Evolutionary conservation across 805 yeast genomes (phyloP).

Genomic region (Saccharomycopsis guyanensis): DNA sequence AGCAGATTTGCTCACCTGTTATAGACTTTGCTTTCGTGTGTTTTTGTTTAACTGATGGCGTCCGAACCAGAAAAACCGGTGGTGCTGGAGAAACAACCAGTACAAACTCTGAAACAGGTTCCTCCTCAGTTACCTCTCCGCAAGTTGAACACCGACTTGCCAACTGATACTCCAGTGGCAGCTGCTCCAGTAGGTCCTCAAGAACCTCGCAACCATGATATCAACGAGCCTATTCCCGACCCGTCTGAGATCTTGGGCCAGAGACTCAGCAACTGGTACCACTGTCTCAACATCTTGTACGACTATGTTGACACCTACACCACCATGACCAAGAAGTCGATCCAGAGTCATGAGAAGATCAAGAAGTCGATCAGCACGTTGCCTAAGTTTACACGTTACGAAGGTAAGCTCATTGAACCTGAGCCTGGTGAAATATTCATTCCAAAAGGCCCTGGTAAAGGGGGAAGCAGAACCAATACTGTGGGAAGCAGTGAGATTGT

Average conservation of each 20-base stretch:
- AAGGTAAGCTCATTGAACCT: conserved; percentile 7
- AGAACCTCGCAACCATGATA: conserved; percentile 18
- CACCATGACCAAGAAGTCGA: conserved; percentile 15
- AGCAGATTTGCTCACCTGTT: no score
- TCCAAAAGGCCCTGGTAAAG: conserved; percentile 7
- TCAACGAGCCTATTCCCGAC: conserved; percentile 20
- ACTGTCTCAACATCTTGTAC: conserved; percentile 15
- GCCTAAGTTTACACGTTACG: conserved; percentile 19
- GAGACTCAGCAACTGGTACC: conserved; percentile 18
- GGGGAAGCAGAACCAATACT: conserved; percentile 15
- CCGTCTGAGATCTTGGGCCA: conserved; percentile 13
- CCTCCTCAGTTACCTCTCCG: neutral
- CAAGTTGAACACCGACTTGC: neutral
- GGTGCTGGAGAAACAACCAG: no score
- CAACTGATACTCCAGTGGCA: no score
- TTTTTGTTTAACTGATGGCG: no score
- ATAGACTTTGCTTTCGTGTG: no score
- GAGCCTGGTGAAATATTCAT: conserved; percentile 7
- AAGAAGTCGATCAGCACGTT: conserved; percentile 18
- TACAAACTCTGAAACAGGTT: no score
- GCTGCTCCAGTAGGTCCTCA: no score
- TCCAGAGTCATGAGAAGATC: conserved; percentile 20
- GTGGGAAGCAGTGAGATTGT: conserved; percentile 21
- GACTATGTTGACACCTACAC: conserved; percentile 20
- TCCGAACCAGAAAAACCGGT: no score